Conservation (phyloP, 1,284 basidiomycete genomes). For the Sphagnurus paluster region DNA sequence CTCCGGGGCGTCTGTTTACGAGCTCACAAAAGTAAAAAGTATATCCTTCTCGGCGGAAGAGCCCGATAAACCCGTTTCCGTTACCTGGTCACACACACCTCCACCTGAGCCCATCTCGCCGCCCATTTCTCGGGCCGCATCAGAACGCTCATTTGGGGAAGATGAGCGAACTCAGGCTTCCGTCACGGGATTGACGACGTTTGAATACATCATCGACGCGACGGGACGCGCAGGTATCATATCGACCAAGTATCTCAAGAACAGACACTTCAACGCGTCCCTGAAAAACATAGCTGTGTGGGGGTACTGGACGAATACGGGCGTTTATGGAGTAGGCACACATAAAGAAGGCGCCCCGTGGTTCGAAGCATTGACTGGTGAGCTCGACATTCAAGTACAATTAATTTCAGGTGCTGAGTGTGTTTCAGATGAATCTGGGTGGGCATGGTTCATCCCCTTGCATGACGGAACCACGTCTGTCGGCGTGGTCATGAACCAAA, state of each 20-base stretch:
- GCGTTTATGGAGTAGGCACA: slow-evolving; percentile 57
- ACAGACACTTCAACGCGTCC: slow-evolving; percentile 65
- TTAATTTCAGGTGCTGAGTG: not conserved
- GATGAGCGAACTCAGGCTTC: slow-evolving; percentile 14
- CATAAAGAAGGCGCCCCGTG: slow-evolving; percentile 58
- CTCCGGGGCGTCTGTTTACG: slow-evolving; percentile 54
- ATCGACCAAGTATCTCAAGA: slow-evolving; percentile 66
- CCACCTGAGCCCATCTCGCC: slow-evolving; percentile 41
- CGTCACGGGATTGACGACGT: slow-evolving; percentile 51
- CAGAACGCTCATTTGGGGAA: slow-evolving; percentile 22
- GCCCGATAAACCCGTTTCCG: slow-evolving; percentile 46
- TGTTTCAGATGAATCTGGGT: slow-evolving; percentile 68
- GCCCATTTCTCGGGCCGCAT: slow-evolving; percentile 36
- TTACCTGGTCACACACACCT: slow-evolving; percentile 46
- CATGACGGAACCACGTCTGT: slow-evolving; percentile 68
- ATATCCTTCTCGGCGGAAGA: slow-evolving; percentile 45
- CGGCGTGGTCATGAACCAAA: slow-evolving; percentile 73
- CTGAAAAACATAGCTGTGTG: slow-evolving; percentile 75
- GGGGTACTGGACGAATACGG: slow-evolving; percentile 68
- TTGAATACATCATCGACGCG: slow-evolving; percentile 70
- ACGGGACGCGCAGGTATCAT: slow-evolving; percentile 68
- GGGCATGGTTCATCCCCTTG: slow-evolving; percentile 78
- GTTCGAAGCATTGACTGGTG: slow-evolving; percentile 74
- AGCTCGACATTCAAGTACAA: slow-evolving; percentile 18
- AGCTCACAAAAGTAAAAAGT: slow-evolving; percentile 51